A percentile compares a stretch with the other conserved stretches of the same genome.
Conservation (phyloP, 495 filamentous ascomycete species). For the Acidiella bohemica region DNA sequence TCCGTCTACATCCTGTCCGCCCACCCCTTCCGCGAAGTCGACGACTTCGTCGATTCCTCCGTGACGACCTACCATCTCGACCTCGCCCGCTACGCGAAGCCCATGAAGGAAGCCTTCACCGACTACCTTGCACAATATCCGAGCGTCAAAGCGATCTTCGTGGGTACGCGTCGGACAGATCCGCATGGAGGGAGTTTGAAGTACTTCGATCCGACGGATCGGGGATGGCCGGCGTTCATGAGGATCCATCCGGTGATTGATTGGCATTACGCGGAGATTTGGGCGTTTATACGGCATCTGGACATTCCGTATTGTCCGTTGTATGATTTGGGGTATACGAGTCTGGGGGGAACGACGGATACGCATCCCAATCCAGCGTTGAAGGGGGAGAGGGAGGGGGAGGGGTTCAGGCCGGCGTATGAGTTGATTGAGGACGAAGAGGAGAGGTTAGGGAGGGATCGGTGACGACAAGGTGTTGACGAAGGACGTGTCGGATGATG, state of each 20-base stretch:
- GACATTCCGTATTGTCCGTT: constrained; percentile 67
- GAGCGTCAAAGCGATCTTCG: constrained; percentile 68
- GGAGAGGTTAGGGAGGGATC: constrained; percentile 65
- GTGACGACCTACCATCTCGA: constrained; percentile 56
- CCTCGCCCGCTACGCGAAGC: constrained; percentile 60
- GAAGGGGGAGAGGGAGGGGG: constrained; percentile 21
- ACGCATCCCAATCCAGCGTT: constrained; percentile 80
- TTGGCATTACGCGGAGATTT: constrained; percentile 94
- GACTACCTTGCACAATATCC: constrained; percentile 53
- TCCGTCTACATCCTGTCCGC: constrained; percentile 77
- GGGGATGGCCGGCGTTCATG: constrained; percentile 87
- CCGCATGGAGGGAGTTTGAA: constrained; percentile 68
- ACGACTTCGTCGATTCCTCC: constrained; percentile 62
- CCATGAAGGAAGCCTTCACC: constrained; percentile 68
- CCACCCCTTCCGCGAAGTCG: constrained; percentile 72
- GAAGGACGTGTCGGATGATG: too few species aligned
- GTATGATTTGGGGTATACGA: constrained; percentile 78
- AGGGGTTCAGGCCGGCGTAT: constrained; percentile 65
- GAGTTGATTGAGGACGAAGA: constrained; percentile 71
- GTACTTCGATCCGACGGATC: constrained; percentile 75
- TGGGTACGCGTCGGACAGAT: constrained; percentile 84
- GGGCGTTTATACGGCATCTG: constrained; percentile 79
- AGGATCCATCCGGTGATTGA: constrained; percentile 89
- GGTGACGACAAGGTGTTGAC: constrained; percentile 1
- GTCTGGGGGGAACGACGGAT: constrained; percentile 75